A percentile compares a stretch with the other conserved stretches of the same genome.
Conservation (phyloP, 192 early-diverging fungal genomes). For the Chytriomyces confervae region DNA sequence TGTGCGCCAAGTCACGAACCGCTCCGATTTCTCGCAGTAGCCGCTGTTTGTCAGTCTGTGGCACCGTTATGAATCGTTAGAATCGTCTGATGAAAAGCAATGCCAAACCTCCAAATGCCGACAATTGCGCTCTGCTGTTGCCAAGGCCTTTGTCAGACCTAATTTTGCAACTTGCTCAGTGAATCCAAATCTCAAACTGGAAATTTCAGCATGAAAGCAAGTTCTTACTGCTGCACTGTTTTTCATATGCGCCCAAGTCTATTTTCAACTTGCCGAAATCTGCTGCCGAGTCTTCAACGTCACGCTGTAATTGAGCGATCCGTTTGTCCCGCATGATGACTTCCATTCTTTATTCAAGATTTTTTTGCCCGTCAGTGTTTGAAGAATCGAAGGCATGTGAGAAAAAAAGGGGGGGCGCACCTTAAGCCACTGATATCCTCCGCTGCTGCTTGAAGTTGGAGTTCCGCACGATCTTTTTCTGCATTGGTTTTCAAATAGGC, state of each 20-base stretch:
- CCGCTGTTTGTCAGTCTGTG: slow-evolving; percentile 48
- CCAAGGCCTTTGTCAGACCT: slow-evolving; percentile 52
- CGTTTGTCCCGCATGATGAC: slow-evolving; percentile 56
- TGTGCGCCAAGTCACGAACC: slow-evolving; percentile 45
- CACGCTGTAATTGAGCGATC: slow-evolving; percentile 48
- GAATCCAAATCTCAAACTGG: no score
- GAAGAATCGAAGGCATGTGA: slow-evolving; percentile 13
- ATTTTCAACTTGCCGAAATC: slow-evolving; percentile 46
- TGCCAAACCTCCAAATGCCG: slow-evolving; percentile 45
- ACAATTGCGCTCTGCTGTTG: slow-evolving; percentile 45
- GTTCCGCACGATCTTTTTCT: slow-evolving; percentile 51
- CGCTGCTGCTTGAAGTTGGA: background rate
- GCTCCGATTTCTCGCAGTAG: slow-evolving; percentile 48
- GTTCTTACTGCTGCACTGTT: slow-evolving; percentile 48
- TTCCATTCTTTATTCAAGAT: slow-evolving; percentile 49
- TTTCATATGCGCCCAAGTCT: slow-evolving; percentile 53
- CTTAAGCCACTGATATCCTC: slow-evolving; percentile 49
- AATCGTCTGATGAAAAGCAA: background rate
- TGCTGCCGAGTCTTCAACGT: slow-evolving; percentile 42
- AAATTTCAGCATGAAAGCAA: no score
- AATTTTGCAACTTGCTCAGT: background rate
- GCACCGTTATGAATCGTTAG: background rate
- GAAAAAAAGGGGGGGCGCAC: slow-evolving; percentile 25
- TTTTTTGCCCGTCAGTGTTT: slow-evolving; percentile 8
- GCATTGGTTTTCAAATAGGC: slow-evolving; percentile 53